Base-by-base conservation (phyloP, 2,329 filamentous ascomycete genomes). In the Alternaria sp. region DNA sequence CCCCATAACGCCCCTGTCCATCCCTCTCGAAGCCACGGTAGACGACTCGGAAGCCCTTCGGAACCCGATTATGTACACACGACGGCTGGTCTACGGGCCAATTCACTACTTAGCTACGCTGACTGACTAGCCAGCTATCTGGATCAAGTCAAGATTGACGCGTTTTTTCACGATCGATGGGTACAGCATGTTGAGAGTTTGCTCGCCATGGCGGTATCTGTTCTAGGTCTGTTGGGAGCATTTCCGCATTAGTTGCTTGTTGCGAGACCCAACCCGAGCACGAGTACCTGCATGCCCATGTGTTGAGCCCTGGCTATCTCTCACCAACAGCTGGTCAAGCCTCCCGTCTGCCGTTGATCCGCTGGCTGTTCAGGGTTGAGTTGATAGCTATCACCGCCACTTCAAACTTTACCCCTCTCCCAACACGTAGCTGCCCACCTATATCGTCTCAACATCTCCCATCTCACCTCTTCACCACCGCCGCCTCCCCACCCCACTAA, bases 221-320 rank as follows among this genome's bases (percentile, higher is more conserved):
- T 36, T 60, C 46, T 19, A 45, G 49, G 44, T 23, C 30, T 70
- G 70, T 72, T 72, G 70, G 66, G 70, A 67, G 32, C 30, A 47
- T 64, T 69, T 55, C 70, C 66, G 67, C 61, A 72, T 70, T 71
- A 71, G 69, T 68, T 61, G 51, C 57, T 57, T 57, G 54, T 68
- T 70, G 69, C 65, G 67, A 70, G 64, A 45, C 36, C 67, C 68
- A 61, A 59, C 51, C 54, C 40, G 47, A 61, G 52, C 57, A 52
- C 65, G 54, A 58, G 30, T 51, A 62, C 25, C 36, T 55, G 64
- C 59, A 62, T 54, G 61, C 25, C 36, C 52, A 62, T 58, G 61
- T 54, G 65, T 68, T 68, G 69, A 66, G 60, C 50, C 51, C 60
- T 68, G 52, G 65, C 65, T 66, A 72, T 70, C 69, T 67, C 69